A percentile compares a stretch with the other conserved stretches of the same genome.
Conservation (phyloP, 306 rosid species). For the Pyrus pyrifolia region DNA sequence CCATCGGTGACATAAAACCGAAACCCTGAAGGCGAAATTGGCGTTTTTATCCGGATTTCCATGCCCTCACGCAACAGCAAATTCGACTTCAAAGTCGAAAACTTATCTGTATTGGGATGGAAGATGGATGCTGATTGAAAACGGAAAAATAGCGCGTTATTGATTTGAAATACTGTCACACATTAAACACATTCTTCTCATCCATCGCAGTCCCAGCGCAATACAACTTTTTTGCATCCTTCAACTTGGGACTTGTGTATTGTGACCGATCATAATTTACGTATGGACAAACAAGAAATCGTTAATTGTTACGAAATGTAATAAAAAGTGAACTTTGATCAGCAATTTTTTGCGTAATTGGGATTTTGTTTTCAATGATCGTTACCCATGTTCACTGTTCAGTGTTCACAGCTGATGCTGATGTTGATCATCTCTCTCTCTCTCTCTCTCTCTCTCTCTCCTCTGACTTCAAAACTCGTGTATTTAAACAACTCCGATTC, state of each 20-base stretch:
- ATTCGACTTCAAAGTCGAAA: neutral
- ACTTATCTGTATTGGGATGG: neutral
- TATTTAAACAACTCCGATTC: neutral
- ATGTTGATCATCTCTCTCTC: neutral
- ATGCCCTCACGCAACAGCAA: neutral
- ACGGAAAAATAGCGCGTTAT: fast-evolving
- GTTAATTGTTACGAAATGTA: neutral
- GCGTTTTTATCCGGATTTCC: neutral
- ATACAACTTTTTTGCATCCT: neutral
- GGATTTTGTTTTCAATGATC: neutral
- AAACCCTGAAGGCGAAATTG: neutral
- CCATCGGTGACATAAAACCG: neutral
- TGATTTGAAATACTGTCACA: too few species aligned
- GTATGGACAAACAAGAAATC: neutral
- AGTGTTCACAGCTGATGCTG: neutral
- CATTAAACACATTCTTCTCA: neutral
- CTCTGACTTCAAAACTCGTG: constrained; percentile 9
- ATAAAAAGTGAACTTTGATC: neutral
- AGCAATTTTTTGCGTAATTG: neutral
- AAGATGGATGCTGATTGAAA: too few species aligned
- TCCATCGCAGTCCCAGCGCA: neutral
- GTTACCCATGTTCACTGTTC: constrained; percentile 5
- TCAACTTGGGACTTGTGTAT: neutral
- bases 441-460: neutral
- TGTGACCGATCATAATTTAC: neutral